phyloP scores from a whole-genome alignment of 495 filamentous ascomycete genomes.

The Hyaloscypha finlandica region DNA sequence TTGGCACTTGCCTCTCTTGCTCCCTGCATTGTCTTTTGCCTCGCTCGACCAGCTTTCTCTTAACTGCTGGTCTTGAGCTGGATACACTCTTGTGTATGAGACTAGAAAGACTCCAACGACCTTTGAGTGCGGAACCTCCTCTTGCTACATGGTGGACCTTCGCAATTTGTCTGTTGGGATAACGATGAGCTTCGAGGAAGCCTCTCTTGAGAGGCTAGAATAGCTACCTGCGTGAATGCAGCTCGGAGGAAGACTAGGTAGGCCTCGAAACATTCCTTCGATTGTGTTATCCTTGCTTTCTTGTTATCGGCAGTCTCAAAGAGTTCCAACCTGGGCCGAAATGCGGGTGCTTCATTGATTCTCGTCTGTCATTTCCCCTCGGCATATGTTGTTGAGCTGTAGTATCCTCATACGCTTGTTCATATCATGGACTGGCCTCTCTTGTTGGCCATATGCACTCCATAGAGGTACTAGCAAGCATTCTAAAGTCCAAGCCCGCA shows the following conservation, averaged over 20 bases:
- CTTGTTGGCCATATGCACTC: no score
- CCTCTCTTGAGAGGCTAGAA: constrained; percentile 8
- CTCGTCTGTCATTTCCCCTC: no score
- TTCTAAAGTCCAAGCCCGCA: no score
- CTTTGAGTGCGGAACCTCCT: constrained; percentile 37
- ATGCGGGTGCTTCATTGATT: no score
- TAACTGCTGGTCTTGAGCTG: constrained; percentile 36
- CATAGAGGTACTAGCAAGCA: no score
- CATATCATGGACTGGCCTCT: no score
- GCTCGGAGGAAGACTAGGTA: constrained; percentile 17
- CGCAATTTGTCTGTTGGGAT: constrained; percentile 36
- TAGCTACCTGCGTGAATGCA: constrained; percentile 2
- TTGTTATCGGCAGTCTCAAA: no score
- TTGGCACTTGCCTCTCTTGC: not conserved
- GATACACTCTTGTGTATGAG: constrained; percentile 34
- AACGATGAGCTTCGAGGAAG: constrained; percentile 12
- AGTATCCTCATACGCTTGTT: no score
- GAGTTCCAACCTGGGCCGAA: no score
- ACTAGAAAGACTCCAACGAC: constrained; percentile 33
- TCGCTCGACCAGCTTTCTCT: constrained; percentile 33
- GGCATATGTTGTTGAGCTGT: no score
- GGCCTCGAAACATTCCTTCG: constrained; percentile 16
- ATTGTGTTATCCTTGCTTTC: not conserved
- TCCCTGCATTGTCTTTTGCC: constrained; percentile 28
- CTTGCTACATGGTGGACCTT: constrained; percentile 30